These are phyloP conservation scores for Aspergillus puulaauensis DNA, from an alignment of 2,329 filamentous ascomycete genomes.

Conservation along the genomic window DNA sequence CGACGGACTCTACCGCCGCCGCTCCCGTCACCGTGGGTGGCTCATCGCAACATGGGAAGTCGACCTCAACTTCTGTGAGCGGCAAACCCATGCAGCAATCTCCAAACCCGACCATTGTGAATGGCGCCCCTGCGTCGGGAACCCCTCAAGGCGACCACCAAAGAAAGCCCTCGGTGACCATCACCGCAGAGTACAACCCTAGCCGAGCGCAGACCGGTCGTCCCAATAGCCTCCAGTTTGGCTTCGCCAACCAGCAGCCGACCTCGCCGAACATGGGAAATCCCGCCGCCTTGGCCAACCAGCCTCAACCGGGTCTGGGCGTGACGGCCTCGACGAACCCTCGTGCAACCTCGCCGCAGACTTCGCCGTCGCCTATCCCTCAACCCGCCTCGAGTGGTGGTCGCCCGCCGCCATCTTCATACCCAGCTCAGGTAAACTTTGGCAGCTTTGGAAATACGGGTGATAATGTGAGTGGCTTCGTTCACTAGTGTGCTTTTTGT, in stretches of 20 bases:
- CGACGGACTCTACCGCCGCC: constrained; percentile 51
- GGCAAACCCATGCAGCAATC: constrained; percentile 64
- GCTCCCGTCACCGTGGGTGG: constrained; percentile 55
- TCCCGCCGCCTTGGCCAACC: constrained; percentile 50
- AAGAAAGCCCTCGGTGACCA: constrained; percentile 87
- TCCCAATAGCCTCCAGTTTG: constrained; percentile 71
- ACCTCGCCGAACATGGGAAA: constrained; percentile 61
- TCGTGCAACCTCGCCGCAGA: constrained; percentile 76
- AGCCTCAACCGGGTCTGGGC: constrained; percentile 40
- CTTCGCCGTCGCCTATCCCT: constrained; percentile 90
- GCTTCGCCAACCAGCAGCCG: constrained; percentile 65
- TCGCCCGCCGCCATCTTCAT: constrained; percentile 75
- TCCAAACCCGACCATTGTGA: constrained; percentile 54
- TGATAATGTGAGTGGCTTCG: constrained; percentile 64
- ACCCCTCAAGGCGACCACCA: constrained; percentile 65
- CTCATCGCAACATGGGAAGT: constrained; percentile 55
- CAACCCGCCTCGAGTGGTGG: constrained; percentile 81
- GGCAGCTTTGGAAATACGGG: constrained; percentile 73
- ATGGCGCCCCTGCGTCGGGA: constrained; percentile 57
- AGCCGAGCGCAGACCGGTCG: constrained; percentile 69
- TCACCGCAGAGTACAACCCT: constrained; percentile 75
- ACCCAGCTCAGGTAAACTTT: constrained; percentile 72
- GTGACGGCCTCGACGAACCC: constrained; percentile 63
- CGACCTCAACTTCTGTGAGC: constrained; percentile 75
- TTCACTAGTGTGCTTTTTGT: neutral